These are phyloP conservation scores for Bromus sterilis DNA, from an alignment of 176 grass and related monocot species.

Conservation along the genomic window DNA sequence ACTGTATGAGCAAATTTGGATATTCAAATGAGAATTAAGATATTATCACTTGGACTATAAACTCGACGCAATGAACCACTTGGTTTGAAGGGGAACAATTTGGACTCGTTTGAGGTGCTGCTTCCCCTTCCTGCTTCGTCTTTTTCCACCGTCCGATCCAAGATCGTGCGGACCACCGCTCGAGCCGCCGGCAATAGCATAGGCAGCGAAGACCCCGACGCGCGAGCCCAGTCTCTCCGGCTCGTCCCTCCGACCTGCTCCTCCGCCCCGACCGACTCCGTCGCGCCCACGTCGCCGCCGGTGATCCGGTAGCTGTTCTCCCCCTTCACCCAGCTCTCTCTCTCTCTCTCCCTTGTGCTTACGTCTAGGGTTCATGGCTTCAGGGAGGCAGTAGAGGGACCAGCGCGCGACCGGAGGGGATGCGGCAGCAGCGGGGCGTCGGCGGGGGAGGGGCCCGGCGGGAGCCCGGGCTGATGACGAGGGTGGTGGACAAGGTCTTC, in stretches of 20 bases:
- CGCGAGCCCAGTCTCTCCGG: not conserved
- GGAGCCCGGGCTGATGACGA: slow-evolving; percentile 44
- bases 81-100: not conserved
- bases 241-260: not conserved
- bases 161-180: not conserved
- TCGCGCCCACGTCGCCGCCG: not conserved
- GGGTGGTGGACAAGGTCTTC: slow-evolving; percentile 64
- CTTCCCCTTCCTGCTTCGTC: not conserved
- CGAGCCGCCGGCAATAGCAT: not conserved
- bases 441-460: slow-evolving; percentile 1
- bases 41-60: too few relatives aligned
- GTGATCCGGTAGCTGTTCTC: not conserved
- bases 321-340: not conserved
- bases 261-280: not conserved
- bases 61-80: too few relatives aligned
- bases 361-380: not conserved
- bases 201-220: not conserved
- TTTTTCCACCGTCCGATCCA: not conserved
- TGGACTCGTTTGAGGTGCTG: not conserved
- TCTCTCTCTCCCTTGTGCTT: not conserved
- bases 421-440: slow-evolving; percentile 38
- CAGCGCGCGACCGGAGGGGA: slow-evolving; percentile 7
- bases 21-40: too few relatives aligned
- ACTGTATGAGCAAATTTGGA: too few relatives aligned
- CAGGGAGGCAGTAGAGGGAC: not conserved